Evolutionary conservation across 2,329 filamentous ascomycete species (phyloP).

Genomic region (Pseudogymnoascus sp.): DNA sequence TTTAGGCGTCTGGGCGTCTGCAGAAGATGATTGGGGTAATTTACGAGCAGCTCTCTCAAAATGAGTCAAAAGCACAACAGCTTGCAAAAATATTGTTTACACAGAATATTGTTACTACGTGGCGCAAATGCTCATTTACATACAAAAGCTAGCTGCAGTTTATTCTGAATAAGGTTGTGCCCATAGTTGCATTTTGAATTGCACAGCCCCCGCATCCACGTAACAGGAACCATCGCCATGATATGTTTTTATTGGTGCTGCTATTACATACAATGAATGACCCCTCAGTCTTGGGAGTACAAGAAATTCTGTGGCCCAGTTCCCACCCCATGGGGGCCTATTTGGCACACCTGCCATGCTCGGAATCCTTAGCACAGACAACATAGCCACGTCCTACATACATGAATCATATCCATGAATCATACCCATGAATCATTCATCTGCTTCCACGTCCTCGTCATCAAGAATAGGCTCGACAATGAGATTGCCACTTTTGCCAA

Average conservation of each 20-base stretch:
- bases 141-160: neutral
- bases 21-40: neutral
- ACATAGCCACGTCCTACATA: neutral
- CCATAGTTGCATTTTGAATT: neutral
- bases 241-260: neutral
- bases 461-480: constrained; percentile 67
- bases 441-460: constrained; percentile 16
- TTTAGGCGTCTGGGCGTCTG: neutral
- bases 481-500: constrained; percentile 78
- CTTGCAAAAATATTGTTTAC: neutral
- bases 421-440: constrained; percentile 5
- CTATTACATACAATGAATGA: neutral
- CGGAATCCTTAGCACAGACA: neutral
- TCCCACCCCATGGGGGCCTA: neutral
- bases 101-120: neutral
- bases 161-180: constrained; percentile 4
- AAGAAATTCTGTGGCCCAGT: neutral
- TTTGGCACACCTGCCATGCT: neutral
- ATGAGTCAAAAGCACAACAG: neutral
- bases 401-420: constrained; percentile 3
- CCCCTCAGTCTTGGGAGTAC: neutral
- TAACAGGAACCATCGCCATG: neutral
- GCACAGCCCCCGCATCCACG: constrained; percentile 5
- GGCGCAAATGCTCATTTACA: neutral
- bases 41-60: neutral